These are phyloP conservation scores for Quercus engelmannii DNA, from an alignment of 306 rosid species.

Conservation along the genomic window DNA sequence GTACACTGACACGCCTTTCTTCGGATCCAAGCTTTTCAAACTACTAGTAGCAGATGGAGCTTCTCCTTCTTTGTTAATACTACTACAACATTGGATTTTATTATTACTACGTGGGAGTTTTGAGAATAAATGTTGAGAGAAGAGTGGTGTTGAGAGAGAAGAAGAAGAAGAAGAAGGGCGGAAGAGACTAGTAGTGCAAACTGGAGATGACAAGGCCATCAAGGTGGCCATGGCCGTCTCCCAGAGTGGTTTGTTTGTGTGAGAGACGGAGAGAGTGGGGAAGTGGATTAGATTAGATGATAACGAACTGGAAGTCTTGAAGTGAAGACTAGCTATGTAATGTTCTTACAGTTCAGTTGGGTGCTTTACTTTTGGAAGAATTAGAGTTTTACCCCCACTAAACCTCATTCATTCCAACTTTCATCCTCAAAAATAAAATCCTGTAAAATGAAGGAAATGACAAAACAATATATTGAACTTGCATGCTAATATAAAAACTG, in stretches of 20 bases:
- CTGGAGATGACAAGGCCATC: constrained; percentile 41
- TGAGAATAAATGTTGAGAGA: constrained; percentile 1
- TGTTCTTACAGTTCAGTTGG: too few species aligned
- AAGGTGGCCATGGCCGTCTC: constrained; percentile 12
- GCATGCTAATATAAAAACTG: too few species aligned
- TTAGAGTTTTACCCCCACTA: too few species aligned
- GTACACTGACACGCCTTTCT: constrained; percentile 69
- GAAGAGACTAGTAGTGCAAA: constrained; percentile 7
- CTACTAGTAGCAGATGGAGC: constrained; percentile 2
- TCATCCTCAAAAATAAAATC: too few species aligned
- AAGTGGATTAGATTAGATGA: constrained; percentile 16
- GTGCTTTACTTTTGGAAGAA: too few species aligned
- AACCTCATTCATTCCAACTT: too few species aligned
- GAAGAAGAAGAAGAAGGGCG: background rate
- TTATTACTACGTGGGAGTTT: constrained; percentile 12
- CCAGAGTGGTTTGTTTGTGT: background rate
- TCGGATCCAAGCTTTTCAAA: constrained; percentile 32
- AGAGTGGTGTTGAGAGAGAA: background rate
- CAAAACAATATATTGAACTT: too few species aligned
- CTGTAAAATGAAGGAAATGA: too few species aligned
- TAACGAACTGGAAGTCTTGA: constrained; percentile 15
- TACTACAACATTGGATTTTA: constrained; percentile 37
- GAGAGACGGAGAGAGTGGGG: background rate
- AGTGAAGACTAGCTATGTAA: too few species aligned
- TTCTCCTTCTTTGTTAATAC: constrained; percentile 33